These are phyloP conservation scores for Irpex rosettiformis DNA, from an alignment of 1,284 basidiomycete species.

Conservation along the genomic window DNA sequence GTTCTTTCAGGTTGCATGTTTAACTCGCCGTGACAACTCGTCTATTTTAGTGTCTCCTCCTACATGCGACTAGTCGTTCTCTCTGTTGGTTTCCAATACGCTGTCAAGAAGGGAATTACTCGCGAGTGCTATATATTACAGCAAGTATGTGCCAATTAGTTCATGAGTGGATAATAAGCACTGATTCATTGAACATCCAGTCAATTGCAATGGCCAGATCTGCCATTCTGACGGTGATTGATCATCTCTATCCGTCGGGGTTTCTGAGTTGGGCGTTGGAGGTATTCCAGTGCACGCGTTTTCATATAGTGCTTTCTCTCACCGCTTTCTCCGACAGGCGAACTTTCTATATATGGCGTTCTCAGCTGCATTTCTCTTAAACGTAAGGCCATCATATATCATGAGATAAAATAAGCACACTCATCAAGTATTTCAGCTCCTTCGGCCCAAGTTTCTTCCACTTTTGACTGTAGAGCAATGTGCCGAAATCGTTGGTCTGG, in stretches of 20 bases:
- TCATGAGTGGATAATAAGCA: not conserved
- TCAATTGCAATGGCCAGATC: conserved; percentile 45
- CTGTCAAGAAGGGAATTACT: conserved; percentile 34
- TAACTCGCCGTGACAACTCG: not conserved
- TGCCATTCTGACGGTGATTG: conserved; percentile 46
- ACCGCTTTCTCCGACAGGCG: conserved; percentile 11
- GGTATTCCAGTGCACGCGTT: conserved; percentile 29
- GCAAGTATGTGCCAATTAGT: conserved; percentile 18
- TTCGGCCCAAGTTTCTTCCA: conserved; percentile 44
- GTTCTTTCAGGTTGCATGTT: conserved; percentile 12
- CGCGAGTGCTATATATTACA: conserved; percentile 39
- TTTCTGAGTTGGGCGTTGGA: conserved; percentile 49
- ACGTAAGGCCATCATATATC: conserved; percentile 35
- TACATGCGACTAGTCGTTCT: conserved; percentile 51
- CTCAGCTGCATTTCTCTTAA: conserved; percentile 56
- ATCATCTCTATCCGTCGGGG: conserved; percentile 43
- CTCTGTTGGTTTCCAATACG: conserved; percentile 47
- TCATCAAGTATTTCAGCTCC: conserved; percentile 31
- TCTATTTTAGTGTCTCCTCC: conserved; percentile 38
- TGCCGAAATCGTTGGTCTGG: conserved; percentile 38
- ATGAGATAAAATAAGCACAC: conserved; percentile 10
- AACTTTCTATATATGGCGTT: conserved; percentile 55
- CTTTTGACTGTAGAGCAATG: conserved; percentile 37
- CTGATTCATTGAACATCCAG: conserved; percentile 16
- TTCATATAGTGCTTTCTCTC: conserved; percentile 27